Conservation (phyloP, 495 filamentous ascomycete genomes). For the Staphylotrichum longicolle region DNA sequence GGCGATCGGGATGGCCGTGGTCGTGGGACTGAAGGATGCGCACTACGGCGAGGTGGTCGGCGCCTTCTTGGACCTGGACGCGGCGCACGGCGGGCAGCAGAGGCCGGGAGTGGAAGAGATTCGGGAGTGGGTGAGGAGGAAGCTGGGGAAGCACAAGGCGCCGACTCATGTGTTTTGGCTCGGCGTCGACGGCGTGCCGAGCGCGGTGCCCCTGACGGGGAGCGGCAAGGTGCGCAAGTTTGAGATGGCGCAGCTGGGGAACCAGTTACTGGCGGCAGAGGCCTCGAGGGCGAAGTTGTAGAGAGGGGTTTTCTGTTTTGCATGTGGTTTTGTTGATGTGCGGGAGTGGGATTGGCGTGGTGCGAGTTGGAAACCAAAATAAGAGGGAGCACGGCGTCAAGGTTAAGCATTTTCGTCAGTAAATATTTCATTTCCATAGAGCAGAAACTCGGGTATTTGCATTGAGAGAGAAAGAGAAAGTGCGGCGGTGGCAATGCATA, state of each 20-base stretch:
- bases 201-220: conserved; percentile 60
- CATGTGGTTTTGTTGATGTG: too few species aligned
- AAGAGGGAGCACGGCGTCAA: too few species aligned
- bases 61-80: conserved; percentile 53
- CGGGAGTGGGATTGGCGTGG: too few species aligned
- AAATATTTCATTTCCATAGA: too few species aligned
- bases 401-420: too few species aligned
- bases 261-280: conserved; percentile 41
- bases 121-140: conserved; percentile 57
- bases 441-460: too few species aligned
- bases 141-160: conserved; percentile 65
- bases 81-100: conserved; percentile 24
- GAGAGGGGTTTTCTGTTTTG: not conserved
- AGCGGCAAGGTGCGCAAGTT: conserved; percentile 72
- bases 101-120: conserved; percentile 50
- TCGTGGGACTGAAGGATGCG: conserved; percentile 60
- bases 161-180: conserved; percentile 65
- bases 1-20: conserved; percentile 54
- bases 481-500: too few species aligned
- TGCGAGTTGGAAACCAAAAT: too few species aligned
- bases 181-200: conserved; percentile 57
- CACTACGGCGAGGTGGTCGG: conserved; percentile 68
- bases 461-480: too few species aligned
- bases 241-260: conserved; percentile 59
- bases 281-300: conserved; percentile 41